These are phyloP conservation scores for Nicotiana undulata DNA, from an alignment of 257 asterid species.

Conservation along the genomic window DNA sequence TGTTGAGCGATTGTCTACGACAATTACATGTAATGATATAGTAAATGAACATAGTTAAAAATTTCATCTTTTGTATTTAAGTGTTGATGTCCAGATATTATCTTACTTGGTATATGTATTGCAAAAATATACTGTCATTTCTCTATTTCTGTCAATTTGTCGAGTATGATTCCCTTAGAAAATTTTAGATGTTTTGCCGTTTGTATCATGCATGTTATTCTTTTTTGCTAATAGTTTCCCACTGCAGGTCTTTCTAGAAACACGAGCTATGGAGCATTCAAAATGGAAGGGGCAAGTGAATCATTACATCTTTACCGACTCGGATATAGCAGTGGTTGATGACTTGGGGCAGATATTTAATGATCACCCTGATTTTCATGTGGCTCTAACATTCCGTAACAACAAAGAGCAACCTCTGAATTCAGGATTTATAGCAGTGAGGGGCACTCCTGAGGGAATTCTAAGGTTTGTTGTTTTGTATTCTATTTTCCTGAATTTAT, in stretches of 20 bases:
- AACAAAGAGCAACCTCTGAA: slow-evolving; percentile 91
- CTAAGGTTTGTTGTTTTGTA: slow-evolving; percentile 40
- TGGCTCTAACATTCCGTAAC: slow-evolving; percentile 93
- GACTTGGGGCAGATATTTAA: slow-evolving; percentile 59
- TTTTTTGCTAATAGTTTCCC: not conserved
- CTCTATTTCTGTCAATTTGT: not conserved
- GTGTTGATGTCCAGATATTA: not conserved
- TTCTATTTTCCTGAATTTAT: not conserved
- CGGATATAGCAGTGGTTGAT: slow-evolving; percentile 79
- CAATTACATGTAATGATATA: not conserved
- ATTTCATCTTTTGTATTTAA: not conserved
- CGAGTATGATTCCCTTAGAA: not conserved
- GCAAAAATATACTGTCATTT: not conserved
- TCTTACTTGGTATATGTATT: not conserved
- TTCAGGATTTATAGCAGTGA: slow-evolving; percentile 92
- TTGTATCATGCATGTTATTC: not conserved
- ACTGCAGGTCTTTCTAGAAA: slow-evolving; percentile 62
- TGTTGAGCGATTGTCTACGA: not conserved
- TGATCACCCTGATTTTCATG: slow-evolving; percentile 57
- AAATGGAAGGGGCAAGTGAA: slow-evolving; percentile 36
- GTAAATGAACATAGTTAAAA: not conserved
- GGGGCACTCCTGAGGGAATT: slow-evolving; percentile 78
- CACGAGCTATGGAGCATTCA: slow-evolving; percentile 42
- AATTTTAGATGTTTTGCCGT: not conserved
- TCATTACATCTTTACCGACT: slow-evolving; percentile 83